Evolutionary conservation across 306 rosid genomes (phyloP).

Genomic region (Glycine soja): DNA sequence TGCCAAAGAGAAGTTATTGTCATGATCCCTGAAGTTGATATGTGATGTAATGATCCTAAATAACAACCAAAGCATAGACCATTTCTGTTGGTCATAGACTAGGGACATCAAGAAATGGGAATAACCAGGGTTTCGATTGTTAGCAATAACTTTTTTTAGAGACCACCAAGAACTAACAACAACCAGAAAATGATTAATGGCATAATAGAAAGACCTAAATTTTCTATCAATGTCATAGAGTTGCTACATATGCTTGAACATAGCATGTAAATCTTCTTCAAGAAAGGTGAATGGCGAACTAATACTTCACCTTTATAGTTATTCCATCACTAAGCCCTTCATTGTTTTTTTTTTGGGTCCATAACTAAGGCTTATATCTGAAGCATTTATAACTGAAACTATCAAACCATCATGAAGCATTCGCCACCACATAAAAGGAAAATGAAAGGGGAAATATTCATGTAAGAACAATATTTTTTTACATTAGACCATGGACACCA

Average conservation of each 20-base stretch:
- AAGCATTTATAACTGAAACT: conserved; percentile 4
- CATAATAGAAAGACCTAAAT: conserved; percentile 30
- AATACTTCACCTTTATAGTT: background rate
- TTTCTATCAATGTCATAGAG: background rate
- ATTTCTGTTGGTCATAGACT: conserved; percentile 3
- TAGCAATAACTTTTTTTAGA: conserved; percentile 26
- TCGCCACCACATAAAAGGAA: conserved; percentile 1
- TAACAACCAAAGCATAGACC: background rate
- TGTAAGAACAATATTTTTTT: background rate
- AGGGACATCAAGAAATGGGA: background rate
- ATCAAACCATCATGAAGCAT: background rate
- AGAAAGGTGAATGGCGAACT: background rate
- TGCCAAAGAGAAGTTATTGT: background rate
- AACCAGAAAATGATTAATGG: background rate
- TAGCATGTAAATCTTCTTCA: conserved; percentile 21
- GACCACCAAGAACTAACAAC: conserved; percentile 37
- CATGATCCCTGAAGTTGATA: too few relatives aligned
- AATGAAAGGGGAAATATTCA: background rate
- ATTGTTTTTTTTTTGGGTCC: background rate
- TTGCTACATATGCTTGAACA: conserved; percentile 9
- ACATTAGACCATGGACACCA: conserved; percentile 33
- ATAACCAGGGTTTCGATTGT: background rate
- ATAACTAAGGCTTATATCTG: background rate
- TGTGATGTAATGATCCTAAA: background rate
- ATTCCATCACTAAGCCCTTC: background rate